A percentile compares a stretch with the other conserved stretches of the same genome.
Evolutionary conservation across 768 basidiomycete species (phyloP).

Genomic region (Mycena rosella): DNA sequence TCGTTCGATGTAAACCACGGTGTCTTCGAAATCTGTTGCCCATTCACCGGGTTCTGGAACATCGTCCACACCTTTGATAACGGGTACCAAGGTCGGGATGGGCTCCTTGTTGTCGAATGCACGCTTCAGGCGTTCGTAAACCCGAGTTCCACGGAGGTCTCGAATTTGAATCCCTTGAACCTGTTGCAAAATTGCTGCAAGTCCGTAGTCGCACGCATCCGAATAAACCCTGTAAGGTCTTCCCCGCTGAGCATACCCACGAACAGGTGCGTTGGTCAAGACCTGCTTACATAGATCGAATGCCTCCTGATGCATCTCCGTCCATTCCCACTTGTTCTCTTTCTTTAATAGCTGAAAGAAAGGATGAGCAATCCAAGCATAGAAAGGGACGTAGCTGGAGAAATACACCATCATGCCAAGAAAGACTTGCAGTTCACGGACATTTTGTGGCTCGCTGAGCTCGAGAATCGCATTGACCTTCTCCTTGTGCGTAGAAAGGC

Average conservation of each 20-base stretch:
- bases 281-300: background rate
- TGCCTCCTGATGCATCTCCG: background rate
- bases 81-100: background rate
- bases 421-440: too few relatives aligned
- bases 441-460: too few relatives aligned
- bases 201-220: constrained; percentile 1
- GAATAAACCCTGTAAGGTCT: background rate
- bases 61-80: constrained; percentile 1
- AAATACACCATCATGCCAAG: too few relatives aligned
- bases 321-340: constrained; percentile 6
- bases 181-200: constrained; percentile 7
- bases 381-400: constrained; percentile 47
- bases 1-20: background rate
- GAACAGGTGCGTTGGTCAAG: constrained; percentile 37
- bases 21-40: constrained; percentile 1
- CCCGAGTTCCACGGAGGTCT: background rate
- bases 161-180: background rate
- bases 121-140: background rate
- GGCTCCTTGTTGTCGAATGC: background rate
- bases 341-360: constrained; percentile 10
- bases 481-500: too few relatives aligned
- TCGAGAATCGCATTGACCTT: too few relatives aligned
- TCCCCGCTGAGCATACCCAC: constrained; percentile 2
- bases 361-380: constrained; percentile 44
- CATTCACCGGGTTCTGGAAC: background rate